Base-by-base conservation (phyloP, 2,329 filamentous ascomycete genomes). In the Aspergillus sp. region DNA sequence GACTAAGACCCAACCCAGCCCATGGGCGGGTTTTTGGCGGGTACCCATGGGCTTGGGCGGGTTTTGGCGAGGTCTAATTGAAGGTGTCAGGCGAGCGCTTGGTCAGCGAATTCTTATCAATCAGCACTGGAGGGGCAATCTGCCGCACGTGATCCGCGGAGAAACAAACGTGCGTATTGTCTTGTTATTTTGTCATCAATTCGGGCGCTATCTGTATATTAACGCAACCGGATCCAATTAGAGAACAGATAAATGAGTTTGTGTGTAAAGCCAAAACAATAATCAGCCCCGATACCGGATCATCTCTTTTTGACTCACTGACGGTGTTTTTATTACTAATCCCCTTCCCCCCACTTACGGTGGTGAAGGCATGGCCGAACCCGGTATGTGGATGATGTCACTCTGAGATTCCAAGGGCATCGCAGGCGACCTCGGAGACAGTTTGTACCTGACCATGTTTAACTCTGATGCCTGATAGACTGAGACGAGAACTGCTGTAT, bases 101-200 rank as follows among this genome's bases (percentile, higher is more conserved):
- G 51, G 51, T 48, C 51, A 41, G 51, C 51, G 42, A 30, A 39
- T 53, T 53, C 51, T 53, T 53, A 53, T 53, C 51, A 53, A 53
- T 53, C 51, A 38, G 32, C 43, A 17, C 22, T 52, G 49, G 51
- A 48, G 43, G 51, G 51, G 51, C 32, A 41, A 41, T 6, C 12
- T 8, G 15, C 8, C 32, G 26, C 51, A 53, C 51, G 51, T 53
- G 51, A 53, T 48, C 51, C 51, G 51, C 51, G 51, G 51, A 53
- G 51, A 53, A 53, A 22, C 43, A 53, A 41, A 38, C 4, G 5
- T 17, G 22, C n/a, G 51, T 48, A 53, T 41, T 11, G 7, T 8
- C 8, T 5, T 5, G 43, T 41, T 42, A 20, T 43, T 11, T 20
- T 32, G 34, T 32, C n/a, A 9, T 6, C 7, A 20, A 42, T 4